Evolutionary conservation across 768 basidiomycete species (phyloP), one percentile per base, ranked within the genome.

Genomic region (Chalciporus sphaerocephalus): DNA sequence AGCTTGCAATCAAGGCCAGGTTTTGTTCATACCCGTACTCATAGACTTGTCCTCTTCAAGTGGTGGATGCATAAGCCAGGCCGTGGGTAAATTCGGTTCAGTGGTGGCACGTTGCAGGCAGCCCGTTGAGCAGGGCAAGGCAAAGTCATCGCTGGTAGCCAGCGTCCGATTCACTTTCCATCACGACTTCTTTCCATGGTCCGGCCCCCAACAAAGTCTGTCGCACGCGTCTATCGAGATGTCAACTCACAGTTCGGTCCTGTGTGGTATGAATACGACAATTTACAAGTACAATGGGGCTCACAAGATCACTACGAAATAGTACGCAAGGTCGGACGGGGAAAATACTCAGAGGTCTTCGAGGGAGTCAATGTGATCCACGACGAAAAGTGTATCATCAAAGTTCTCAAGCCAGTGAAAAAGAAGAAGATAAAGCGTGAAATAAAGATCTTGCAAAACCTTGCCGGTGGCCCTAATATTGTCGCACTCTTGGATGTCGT

Each of bases 371-470:
- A 94, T 64, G 83, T 92, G 50, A 81, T 87, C 41, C 87, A 85
- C 50, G 88, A 92, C 58, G 87, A 90, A 69, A 94, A 94, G 70
- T 94, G 92, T 66, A 95, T 95, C 68, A 93, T 98, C 73, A 98
- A 98, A 68, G 95, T 98, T 24, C 77, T 98, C 55, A 98, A 98
- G 68, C 95, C 95, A 0, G 94, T 98, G 32, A 98, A 98, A 79
- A 97, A 98, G 82, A 98, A 98, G 81, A 98, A 98, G 73, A 97
- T 97, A 70, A 97, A 97, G 73, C 80, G 95, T 52, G 95, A 98
- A 72, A 96, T 98, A 67, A 97, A 97, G 75, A 95, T 98, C 59
- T 72, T 98, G 20, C 92, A 94, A 69, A 96, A 97, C 65, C 76
- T 98, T 23, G 91, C 93, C 0, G 94, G 95, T 20, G 95, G 95